Evolutionary conservation across 2,329 filamentous ascomycete species (phyloP).

Genomic region (Pyrenophora graminea): DNA sequence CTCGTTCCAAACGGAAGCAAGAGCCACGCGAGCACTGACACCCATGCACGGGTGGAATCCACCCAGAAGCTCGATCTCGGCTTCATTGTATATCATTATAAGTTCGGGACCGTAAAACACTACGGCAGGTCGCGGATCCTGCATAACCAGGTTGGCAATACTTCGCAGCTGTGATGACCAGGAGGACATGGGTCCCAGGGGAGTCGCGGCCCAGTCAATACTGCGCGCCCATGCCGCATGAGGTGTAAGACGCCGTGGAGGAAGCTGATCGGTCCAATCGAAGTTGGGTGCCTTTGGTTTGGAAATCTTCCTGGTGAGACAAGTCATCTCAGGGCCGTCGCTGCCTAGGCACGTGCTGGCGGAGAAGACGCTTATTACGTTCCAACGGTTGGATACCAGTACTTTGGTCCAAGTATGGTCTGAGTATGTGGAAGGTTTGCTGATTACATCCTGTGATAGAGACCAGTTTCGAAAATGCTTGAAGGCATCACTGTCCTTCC

Average conservation of each 20-base stretch:
- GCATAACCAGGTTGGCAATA: conserved; percentile 78
- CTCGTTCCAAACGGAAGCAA: conserved; percentile 65
- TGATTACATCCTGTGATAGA: background rate
- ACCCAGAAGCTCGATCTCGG: conserved; percentile 38
- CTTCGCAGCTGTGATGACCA: conserved; percentile 72
- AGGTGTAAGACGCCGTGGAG: conserved; percentile 13
- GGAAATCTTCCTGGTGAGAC: conserved; percentile 1
- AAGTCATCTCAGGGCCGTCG: background rate
- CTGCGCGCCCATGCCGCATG: conserved; percentile 51
- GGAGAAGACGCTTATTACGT: conserved; percentile 22
- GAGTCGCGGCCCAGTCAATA: conserved; percentile 71
- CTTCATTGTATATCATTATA: conserved; percentile 47
- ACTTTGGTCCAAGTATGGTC: conserved; percentile 20
- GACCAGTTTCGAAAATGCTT: conserved; percentile 27
- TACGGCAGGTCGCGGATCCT: conserved; percentile 57
- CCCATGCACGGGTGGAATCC: conserved; percentile 61
- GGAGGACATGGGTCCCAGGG: conserved; percentile 71
- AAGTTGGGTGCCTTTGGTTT: conserved; percentile 11
- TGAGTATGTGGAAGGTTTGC: conserved; percentile 7
- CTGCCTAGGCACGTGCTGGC: background rate
- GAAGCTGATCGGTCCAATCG: conserved; percentile 23
- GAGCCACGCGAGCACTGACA: conserved; percentile 64
- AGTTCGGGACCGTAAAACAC: conserved; percentile 57
- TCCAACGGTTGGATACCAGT: conserved; percentile 25
- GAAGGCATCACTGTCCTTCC: conserved; percentile 1